A percentile compares a stretch with the other conserved stretches of the same genome.
Evolutionary conservation across 2,329 filamentous ascomycete genomes (phyloP).

Genomic region (Sporothrix brunneoviolacea): DNA sequence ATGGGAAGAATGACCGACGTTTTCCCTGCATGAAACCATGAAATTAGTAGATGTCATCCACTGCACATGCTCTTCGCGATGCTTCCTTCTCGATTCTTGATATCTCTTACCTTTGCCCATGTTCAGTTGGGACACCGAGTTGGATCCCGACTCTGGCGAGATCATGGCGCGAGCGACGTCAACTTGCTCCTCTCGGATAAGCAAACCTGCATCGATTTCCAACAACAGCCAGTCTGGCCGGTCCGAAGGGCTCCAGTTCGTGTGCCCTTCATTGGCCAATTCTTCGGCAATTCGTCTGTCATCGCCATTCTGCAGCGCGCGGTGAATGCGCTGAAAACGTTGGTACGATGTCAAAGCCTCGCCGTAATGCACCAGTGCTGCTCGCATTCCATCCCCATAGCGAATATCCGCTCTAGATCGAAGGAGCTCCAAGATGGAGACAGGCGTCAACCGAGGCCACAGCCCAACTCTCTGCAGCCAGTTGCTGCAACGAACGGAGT

Average conservation of each 20-base stretch:
- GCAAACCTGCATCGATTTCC: constrained; percentile 58
- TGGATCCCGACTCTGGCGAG: constrained; percentile 40
- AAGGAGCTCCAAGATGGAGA: constrained; percentile 41
- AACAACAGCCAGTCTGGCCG: constrained; percentile 59
- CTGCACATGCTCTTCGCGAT: no score
- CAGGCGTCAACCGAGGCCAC: constrained; percentile 39
- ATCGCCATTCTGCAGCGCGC: constrained; percentile 23
- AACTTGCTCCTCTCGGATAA: constrained; percentile 56
- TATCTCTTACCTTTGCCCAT: constrained; percentile 51
- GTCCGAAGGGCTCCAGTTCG: constrained; percentile 48
- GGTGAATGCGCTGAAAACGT: constrained; percentile 35
- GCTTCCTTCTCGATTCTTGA: no score
- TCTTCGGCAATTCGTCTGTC: constrained; percentile 35
- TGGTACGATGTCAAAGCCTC: constrained; percentile 39
- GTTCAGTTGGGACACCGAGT: constrained; percentile 59
- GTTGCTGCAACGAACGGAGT: background rate
- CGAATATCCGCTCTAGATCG: constrained; percentile 24
- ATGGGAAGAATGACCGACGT: constrained; percentile 52
- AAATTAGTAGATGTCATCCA: no score
- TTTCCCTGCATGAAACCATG: constrained; percentile 39
- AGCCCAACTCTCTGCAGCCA: constrained; percentile 39
- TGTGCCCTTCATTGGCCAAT: constrained; percentile 41
- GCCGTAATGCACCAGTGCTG: constrained; percentile 37
- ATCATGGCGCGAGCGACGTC: constrained; percentile 57
- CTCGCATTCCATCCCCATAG: constrained; percentile 32